Evolutionary conservation across 2,329 filamentous ascomycete species (phyloP).

Genomic region (Macroventuria anomochaeta): DNA sequence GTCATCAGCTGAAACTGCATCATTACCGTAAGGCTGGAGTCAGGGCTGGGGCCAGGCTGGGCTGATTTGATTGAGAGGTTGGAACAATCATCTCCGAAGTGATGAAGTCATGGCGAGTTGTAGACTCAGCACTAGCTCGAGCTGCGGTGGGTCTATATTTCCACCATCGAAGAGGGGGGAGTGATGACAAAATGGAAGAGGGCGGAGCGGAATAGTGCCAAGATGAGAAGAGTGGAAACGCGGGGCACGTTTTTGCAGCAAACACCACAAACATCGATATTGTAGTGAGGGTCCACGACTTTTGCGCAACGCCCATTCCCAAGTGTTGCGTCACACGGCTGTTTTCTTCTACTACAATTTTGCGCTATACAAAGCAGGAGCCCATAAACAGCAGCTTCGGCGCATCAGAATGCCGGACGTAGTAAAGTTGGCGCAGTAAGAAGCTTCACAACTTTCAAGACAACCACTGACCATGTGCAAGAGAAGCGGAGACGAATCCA

Average conservation of each 20-base stretch:
- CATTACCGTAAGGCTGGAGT: neutral
- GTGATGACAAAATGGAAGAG: neutral
- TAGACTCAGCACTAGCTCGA: neutral
- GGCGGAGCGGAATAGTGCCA: slow-evolving; percentile 2
- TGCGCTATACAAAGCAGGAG: neutral
- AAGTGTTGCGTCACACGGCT: neutral
- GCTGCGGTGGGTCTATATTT: neutral
- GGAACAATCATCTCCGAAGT: neutral
- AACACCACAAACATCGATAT: slow-evolving; percentile 15
- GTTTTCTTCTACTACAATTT: neutral
- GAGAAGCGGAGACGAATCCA: slow-evolving; percentile 68
- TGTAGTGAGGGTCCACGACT: neutral
- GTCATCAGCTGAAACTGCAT: neutral
- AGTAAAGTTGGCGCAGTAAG: slow-evolving; percentile 22
- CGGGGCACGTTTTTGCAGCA: slow-evolving; percentile 17
- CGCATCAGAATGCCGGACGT: slow-evolving; percentile 13
- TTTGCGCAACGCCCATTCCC: slow-evolving; percentile 1
- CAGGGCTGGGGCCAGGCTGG: no score
- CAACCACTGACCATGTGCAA: neutral
- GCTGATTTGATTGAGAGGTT: neutral
- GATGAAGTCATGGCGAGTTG: slow-evolving; percentile 4
- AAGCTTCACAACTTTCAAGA: neutral
- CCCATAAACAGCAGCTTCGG: neutral
- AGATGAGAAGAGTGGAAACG: slow-evolving; percentile 7
- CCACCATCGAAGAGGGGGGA: neutral